phyloP scores from a whole-genome alignment of 2,329 filamentous ascomycete species.

The Coleophoma cylindrospora region DNA sequence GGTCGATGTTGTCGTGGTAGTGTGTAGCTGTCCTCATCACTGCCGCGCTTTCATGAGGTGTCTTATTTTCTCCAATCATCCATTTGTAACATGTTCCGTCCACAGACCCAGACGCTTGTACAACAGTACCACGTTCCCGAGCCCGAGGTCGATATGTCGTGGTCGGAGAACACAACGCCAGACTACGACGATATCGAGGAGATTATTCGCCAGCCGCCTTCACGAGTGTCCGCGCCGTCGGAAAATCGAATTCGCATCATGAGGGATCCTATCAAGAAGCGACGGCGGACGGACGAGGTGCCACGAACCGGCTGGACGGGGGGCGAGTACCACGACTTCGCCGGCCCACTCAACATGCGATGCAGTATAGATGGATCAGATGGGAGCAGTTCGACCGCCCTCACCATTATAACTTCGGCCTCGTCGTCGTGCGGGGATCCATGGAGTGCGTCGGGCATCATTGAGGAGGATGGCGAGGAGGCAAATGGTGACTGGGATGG shows the following conservation, averaged over 20 bases:
- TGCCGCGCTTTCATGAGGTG: background rate
- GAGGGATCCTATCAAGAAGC: constrained; percentile 12
- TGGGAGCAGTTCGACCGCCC: constrained; percentile 16
- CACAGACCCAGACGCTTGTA: background rate
- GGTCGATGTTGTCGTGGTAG: background rate
- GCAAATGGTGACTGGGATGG: constrained; percentile 41
- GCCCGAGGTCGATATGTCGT: constrained; percentile 11
- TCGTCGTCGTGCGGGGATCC: constrained; percentile 20
- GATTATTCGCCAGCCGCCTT: constrained; percentile 9
- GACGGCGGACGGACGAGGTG: constrained; percentile 9
- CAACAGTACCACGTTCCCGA: background rate
- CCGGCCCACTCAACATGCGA: constrained; percentile 1
- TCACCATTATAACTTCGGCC: constrained; percentile 22
- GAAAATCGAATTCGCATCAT: constrained; percentile 5
- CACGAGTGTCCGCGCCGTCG: constrained; percentile 4
- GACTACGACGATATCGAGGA: constrained; percentile 19
- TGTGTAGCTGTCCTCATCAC: no score
- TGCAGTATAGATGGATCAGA: constrained; percentile 24
- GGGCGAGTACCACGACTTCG: constrained; percentile 6
- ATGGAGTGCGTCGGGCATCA: constrained; percentile 21
- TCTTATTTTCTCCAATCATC: background rate
- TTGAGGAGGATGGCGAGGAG: constrained; percentile 28
- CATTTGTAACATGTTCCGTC: constrained; percentile 1
- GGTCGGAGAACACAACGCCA: constrained; percentile 15
- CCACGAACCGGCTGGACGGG: background rate